Conservation (phyloP, 805 yeast genomes). For the Metahyphopichia silvanorum region DNA sequence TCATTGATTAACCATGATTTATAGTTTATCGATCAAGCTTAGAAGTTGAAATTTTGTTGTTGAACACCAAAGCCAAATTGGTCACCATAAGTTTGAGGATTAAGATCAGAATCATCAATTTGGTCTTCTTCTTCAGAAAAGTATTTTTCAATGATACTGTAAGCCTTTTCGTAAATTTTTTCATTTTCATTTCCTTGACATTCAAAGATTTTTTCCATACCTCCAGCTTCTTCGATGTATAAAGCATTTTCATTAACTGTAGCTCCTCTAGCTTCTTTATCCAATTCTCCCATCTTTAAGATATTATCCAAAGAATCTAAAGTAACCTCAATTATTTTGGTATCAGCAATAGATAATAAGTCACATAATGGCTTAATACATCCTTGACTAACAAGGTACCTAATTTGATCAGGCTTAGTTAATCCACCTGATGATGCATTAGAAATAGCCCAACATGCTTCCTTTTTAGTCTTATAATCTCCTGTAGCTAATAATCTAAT, state of each 20-base stretch:
- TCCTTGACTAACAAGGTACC: constrained; percentile 90
- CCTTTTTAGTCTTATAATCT: constrained; percentile 94
- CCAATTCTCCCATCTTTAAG: constrained; percentile 90
- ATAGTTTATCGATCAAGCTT: too few species aligned
- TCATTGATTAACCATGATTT: too few species aligned
- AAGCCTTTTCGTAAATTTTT: constrained; percentile 89
- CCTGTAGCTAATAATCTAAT: constrained; percentile 75
- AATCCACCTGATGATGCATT: constrained; percentile 97
- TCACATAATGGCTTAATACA: constrained; percentile 97
- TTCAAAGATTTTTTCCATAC: constrained; percentile 92
- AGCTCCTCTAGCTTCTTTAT: constrained; percentile 71
- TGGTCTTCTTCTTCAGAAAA: constrained; percentile 82
- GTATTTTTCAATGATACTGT: constrained; percentile 83
- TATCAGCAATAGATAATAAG: constrained; percentile 80
- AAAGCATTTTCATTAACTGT: constrained; percentile 82
- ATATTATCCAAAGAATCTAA: constrained; percentile 94
- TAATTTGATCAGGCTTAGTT: constrained; percentile 86
- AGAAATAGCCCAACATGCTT: constrained; percentile 99
- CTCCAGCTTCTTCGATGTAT: constrained; percentile 96
- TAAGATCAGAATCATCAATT: constrained; percentile 64
- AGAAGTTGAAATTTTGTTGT: constrained; percentile 52
- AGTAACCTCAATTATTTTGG: constrained; percentile 90
- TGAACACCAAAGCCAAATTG: constrained; percentile 85
- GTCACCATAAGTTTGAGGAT: constrained; percentile 75
- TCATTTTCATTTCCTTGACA: constrained; percentile 92